These are phyloP conservation scores for Aureobasidium namibiae DNA, from an alignment of 2,329 filamentous ascomycete genomes.

Conservation along the genomic window DNA sequence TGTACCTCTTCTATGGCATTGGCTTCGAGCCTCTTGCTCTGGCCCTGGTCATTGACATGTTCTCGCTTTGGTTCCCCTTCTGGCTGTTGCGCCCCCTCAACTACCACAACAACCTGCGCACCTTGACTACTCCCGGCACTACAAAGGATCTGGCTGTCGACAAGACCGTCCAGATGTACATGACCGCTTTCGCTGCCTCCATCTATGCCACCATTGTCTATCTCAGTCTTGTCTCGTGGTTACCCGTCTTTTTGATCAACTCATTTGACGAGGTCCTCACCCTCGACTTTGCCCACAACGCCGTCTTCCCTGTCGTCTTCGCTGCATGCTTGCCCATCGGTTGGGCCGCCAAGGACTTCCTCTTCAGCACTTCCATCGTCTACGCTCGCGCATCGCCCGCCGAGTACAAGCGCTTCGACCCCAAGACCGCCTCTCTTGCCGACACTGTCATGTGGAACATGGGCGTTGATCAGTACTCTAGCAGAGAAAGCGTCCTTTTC, in stretches of 20 bases:
- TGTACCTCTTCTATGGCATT: conserved; percentile 70
- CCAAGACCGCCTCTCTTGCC: conserved; percentile 54
- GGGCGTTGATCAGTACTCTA: conserved; percentile 50
- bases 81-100: conserved; percentile 62
- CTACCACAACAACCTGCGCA: conserved; percentile 44
- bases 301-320: conserved; percentile 41
- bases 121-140: conserved; percentile 33
- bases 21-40: conserved; percentile 51
- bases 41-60: conserved; percentile 58
- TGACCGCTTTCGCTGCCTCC: conserved; percentile 57
- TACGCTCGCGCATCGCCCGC: conserved; percentile 23
- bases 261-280: conserved; percentile 67
- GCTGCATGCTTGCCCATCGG: conserved; percentile 60
- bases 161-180: conserved; percentile 53
- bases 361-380: conserved; percentile 63
- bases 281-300: conserved; percentile 58
- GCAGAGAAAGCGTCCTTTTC: conserved; percentile 54
- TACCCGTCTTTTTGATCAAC: conserved; percentile 63
- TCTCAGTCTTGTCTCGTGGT: conserved; percentile 57
- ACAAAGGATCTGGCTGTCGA: conserved; percentile 49
- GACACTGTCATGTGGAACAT: conserved; percentile 67
- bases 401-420: conserved; percentile 52
- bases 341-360: conserved; percentile 62
- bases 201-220: conserved; percentile 71
- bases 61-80: conserved; percentile 66